Conservation (phyloP, 768 basidiomycete species). For the Scleroderma bovista region DNA sequence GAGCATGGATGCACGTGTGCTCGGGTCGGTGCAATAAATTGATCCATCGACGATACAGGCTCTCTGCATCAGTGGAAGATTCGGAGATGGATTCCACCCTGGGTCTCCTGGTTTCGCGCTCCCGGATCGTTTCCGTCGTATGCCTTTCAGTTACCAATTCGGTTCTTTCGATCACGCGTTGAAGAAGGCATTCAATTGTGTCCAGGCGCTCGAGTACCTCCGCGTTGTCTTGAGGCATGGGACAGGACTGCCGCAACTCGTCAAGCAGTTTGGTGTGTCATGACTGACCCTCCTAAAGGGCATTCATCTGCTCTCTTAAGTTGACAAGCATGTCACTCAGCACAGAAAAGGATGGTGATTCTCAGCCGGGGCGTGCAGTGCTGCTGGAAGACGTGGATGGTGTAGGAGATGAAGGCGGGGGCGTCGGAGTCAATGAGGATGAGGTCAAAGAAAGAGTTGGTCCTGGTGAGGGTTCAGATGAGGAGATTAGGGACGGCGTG, state of each 20-base stretch:
- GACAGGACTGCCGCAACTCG: constrained; percentile 48
- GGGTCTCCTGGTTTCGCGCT: constrained; percentile 14
- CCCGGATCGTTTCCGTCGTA: constrained; percentile 11
- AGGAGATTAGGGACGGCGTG: too few relatives aligned
- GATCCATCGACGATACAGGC: too few relatives aligned
- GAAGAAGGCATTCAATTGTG: constrained; percentile 20
- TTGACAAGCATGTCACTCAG: constrained; percentile 50
- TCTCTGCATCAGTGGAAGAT: too few relatives aligned
- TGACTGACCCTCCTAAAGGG: constrained; percentile 58
- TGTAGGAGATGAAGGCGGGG: too few relatives aligned
- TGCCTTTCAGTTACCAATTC: constrained; percentile 12
- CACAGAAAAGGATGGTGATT: constrained; percentile 33
- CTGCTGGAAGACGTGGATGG: constrained; percentile 31
- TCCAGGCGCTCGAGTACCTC: too few relatives aligned
- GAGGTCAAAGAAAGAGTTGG: too few relatives aligned
- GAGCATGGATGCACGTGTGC: too few relatives aligned
- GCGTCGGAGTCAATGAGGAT: too few relatives aligned
- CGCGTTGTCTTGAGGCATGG: too few relatives aligned
- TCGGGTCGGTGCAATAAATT: too few relatives aligned
- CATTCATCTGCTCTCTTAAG: constrained; percentile 53
- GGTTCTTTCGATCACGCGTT: constrained; percentile 6
- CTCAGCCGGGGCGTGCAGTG: constrained; percentile 34
- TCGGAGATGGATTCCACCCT: too few relatives aligned
- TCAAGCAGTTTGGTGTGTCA: constrained; percentile 57
- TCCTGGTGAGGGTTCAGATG: too few relatives aligned